Evolutionary conservation across 73 alveolate species (phyloP).

Genomic region (Blepharisma stoltei): DNA sequence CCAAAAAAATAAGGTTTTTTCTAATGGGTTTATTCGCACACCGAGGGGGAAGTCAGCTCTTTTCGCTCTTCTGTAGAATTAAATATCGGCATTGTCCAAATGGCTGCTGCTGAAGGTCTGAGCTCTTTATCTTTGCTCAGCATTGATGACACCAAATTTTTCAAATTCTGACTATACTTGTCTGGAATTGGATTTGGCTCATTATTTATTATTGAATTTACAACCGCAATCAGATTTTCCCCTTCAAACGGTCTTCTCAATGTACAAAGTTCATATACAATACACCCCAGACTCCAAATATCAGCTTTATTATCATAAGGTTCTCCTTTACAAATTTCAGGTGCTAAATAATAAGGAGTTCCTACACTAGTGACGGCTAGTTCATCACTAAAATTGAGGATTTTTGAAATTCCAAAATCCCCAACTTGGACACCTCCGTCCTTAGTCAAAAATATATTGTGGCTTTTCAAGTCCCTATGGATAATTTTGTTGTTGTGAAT

Average conservation of each 20-base stretch:
- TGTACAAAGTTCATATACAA: slow-evolving; percentile 57
- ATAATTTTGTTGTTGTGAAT: slow-evolving; percentile 72
- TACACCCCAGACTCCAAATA: slow-evolving; percentile 60
- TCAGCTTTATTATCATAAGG: slow-evolving; percentile 55
- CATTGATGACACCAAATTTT: background rate
- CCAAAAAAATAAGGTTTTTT: background rate
- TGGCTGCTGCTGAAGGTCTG: background rate
- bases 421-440: slow-evolving; percentile 73
- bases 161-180: background rate
- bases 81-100: background rate
- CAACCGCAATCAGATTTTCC: slow-evolving; percentile 41
- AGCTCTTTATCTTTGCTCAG: background rate
- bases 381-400: slow-evolving; percentile 56
- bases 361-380: slow-evolving; percentile 68
- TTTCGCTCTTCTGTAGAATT: background rate
- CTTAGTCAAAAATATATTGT: slow-evolving; percentile 66
- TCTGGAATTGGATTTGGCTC: slow-evolving; percentile 44
- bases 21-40: background rate
- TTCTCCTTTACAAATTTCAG: slow-evolving; percentile 49
- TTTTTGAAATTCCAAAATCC: slow-evolving; percentile 82
- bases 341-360: slow-evolving; percentile 61
- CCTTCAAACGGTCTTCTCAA: slow-evolving; percentile 68
- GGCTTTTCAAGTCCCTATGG: slow-evolving; percentile 79
- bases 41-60: background rate
- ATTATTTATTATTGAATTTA: slow-evolving; percentile 44